A percentile compares a stretch with the other conserved stretches of the same genome.
Conservation (phyloP, 2,329 filamentous ascomycete species). For the Ophiostoma novo-ulmi region DNA sequence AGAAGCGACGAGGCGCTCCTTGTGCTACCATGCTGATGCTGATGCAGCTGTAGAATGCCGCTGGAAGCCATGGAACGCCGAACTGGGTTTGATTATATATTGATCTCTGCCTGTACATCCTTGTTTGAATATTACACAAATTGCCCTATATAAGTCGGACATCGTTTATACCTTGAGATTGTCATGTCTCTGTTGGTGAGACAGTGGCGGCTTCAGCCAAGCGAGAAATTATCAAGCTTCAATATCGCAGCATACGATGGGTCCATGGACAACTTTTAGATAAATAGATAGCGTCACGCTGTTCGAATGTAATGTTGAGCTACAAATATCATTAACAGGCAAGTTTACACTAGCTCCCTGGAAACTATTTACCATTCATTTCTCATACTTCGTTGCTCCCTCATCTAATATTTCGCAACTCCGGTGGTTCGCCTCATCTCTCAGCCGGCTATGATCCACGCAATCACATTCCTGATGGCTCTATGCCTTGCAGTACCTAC, state of each 20-base stretch:
- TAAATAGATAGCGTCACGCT: not conserved
- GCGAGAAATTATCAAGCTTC: not conserved
- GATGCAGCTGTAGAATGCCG: not conserved
- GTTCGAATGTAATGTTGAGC: no score
- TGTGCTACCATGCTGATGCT: not conserved
- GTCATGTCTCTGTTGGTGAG: not conserved
- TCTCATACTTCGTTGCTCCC: no score
- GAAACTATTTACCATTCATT: not conserved
- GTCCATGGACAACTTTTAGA: not conserved
- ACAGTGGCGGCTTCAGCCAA: not conserved
- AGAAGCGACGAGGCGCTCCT: not conserved
- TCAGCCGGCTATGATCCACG: not conserved
- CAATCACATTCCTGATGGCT: not conserved
- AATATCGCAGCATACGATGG: not conserved
- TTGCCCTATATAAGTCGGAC: not conserved
- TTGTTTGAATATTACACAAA: not conserved
- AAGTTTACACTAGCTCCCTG: not conserved
- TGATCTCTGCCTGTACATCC: no score
- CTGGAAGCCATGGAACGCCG: no score
- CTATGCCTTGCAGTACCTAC: not conserved
- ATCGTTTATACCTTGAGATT: not conserved
- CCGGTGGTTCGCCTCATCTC: not conserved
- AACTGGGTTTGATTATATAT: no score
- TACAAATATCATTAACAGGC: not conserved
- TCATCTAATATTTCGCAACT: no score